Evolutionary conservation across 768 basidiomycete genomes (phyloP), one percentile per base, ranked within the genome.

Genomic region (Sporobolomyces roseus): DNA sequence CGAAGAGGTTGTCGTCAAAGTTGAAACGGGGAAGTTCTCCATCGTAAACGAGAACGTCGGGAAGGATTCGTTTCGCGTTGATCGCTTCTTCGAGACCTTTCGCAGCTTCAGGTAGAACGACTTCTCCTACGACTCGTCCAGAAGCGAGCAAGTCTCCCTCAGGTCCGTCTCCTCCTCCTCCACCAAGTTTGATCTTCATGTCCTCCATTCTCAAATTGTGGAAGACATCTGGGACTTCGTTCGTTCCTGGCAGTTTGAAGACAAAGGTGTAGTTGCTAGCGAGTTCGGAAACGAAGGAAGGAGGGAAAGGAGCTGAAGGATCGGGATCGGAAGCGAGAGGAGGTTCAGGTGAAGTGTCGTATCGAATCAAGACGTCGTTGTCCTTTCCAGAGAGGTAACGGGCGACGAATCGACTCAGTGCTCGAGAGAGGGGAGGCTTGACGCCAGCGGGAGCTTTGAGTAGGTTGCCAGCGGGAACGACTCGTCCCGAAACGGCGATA

Each of bases 21-120:
- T 33, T 19, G 25, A 17, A 48, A 13, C 61, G 49, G 33, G 71
- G 71, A 21, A 73, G 29, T 8, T 66, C 65, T n/a, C 72, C 72
- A 23, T 73, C 72, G 65, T 70, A 73, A 5, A 73, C 72, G 27
- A 73, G 59, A n/a, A 73, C 72, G 36, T 73, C 72, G 16, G 72
- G 72, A 43, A 38, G 55, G 27, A 73, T 70, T n/a, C 35, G 23
- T 29, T 48, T 51, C 14, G 68, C 68, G 32, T 69, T 59, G 35
- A 73, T 58, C 23, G 52, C 61, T 1, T 52, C 35, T 4, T 51
- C 68, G 27, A 73, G 53, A 30, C 4, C 10, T 29, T 46, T 33
- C 30, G 63, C 68, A 21, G 30, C 35, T 6, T 55, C 58, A 32
- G 72, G 72, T 12, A 73, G 45, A 35, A 61, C 63, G 27, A 73